Conservation (phyloP, 805 yeast genomes). For the Hanseniaspora osmophila region DNA sequence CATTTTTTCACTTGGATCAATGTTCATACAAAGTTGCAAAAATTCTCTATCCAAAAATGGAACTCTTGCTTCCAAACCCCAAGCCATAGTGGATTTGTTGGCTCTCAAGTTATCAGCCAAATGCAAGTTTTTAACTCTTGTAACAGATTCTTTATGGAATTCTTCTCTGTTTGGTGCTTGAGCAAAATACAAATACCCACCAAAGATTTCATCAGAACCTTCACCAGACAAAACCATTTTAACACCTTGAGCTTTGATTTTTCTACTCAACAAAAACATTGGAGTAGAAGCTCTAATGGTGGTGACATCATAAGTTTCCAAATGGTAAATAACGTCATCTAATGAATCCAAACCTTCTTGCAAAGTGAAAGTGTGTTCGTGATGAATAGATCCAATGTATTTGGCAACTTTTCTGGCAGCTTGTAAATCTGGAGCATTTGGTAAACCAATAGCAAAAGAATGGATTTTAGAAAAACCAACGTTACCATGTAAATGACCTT, state of each 20-base stretch:
- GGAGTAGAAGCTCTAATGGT: conserved; percentile 99
- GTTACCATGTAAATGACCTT: conserved; percentile 59
- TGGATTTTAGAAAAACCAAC: conserved; percentile 74
- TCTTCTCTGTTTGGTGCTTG: conserved; percentile 87
- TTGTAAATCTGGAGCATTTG: conserved; percentile 92
- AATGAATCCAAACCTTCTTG: conserved; percentile 95
- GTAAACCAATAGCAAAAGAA: conserved; percentile 93
- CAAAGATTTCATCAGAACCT: conserved; percentile 97
- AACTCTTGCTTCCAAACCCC: conserved; percentile 99
- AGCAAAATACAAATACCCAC: conserved; percentile 95
- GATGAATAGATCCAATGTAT: conserved; percentile 90
- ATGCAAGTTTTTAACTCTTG: conserved; percentile 94
- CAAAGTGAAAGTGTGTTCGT: conserved; percentile 92
- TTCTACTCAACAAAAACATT: conserved; percentile 89
- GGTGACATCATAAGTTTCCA: conserved; percentile 96
- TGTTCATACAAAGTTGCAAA: conserved; percentile 85
- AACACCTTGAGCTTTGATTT: conserved; percentile 98
- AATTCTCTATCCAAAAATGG: conserved; percentile 95
- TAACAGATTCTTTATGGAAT: conserved; percentile 90
- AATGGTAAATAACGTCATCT: conserved; percentile 84
- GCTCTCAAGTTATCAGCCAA: conserved; percentile 96
- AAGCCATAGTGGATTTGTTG: conserved; percentile 98
- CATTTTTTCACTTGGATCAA: conserved; percentile 84
- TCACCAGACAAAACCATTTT: conserved; percentile 98
- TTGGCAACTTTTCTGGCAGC: conserved; percentile 97